A percentile compares a stretch with the other conserved stretches of the same genome.
phyloP scores from a whole-genome alignment of 495 filamentous ascomycete genomes.

The Astrothelium subdiscretum region DNA sequence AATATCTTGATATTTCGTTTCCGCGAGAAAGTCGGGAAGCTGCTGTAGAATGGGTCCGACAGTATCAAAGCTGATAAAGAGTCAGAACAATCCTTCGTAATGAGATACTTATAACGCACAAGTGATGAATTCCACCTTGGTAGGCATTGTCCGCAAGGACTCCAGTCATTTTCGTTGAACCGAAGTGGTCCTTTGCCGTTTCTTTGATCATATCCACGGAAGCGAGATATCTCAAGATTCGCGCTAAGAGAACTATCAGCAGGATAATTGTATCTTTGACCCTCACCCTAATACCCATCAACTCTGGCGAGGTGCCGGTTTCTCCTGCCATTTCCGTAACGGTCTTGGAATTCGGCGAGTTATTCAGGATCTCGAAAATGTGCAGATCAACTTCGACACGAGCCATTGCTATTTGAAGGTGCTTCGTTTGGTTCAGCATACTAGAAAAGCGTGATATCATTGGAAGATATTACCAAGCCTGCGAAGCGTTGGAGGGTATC shows the following conservation, averaged over 20 bases:
- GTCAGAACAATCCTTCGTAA: background rate
- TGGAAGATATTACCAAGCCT: background rate
- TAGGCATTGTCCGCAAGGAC: background rate
- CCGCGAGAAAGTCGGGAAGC: slow-evolving; percentile 29
- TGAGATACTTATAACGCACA: background rate
- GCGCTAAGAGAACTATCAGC: background rate
- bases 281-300: background rate
- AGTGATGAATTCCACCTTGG: background rate
- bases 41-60: background rate
- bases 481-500: background rate
- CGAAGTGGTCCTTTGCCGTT: background rate
- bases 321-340: background rate
- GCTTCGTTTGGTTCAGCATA: background rate
- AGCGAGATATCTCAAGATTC: background rate
- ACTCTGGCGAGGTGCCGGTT: background rate
- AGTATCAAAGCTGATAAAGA: background rate
- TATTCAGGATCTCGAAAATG: background rate
- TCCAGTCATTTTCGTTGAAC: background rate
- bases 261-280: background rate
- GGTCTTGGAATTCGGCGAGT: background rate
- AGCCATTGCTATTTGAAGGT: background rate
- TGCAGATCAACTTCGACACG: background rate
- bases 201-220: background rate
- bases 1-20: slow-evolving; percentile 31
- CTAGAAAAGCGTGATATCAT: background rate